Evolutionary conservation across 2,329 filamentous ascomycete genomes (phyloP), one percentile per base, ranked within the genome.

Genomic region (Neonectria punicea): DNA sequence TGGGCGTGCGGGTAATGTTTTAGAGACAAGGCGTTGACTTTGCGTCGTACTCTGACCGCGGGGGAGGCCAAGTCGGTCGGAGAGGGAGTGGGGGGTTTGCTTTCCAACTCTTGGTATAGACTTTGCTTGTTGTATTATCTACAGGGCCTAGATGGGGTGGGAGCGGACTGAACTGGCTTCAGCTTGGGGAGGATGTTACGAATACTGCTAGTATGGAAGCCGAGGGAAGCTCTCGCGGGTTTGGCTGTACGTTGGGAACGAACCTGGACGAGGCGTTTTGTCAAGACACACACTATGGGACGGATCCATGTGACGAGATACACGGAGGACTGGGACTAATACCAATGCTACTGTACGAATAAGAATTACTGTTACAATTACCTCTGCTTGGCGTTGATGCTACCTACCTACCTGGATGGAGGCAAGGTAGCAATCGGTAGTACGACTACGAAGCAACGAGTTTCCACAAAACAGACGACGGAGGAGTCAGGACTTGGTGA

Each of bases 1-100:
- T 59, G 57, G 69, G 69, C 65, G 69, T 69, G 71, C 60, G 69
- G 66, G 59, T 71, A 67, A 68, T 73, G 71, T 67, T 67, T 73
- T 66, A 63, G 61, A 66, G n/a, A 58, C 55, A 71, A 70, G 71
- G 67, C 67, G 67, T 69, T 69, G 62, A 57, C 53, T 67, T 68
- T 65, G 62, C 72, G 67, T 61, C 65, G 61, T 70, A 62, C 64
- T 63, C 61, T 46, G 64, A 65, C 58, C 60, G 64, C 64, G 70
- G 57, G 59, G 51, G 63, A 65, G 49, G 54, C 55, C 65, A 49
- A 49, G 55, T 34, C 47, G 50, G 51, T 55, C 43, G 58, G 67
- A 58, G 41, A 49, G 67, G 66, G 66, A 60, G 61, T 50, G 66
- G 50, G 66, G 50, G 47, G 57, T 67, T 67, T 67, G 58, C 53